Evolutionary conservation across 2,329 filamentous ascomycete genomes (phyloP).

Genomic region (Lecanicillium sp.): DNA sequence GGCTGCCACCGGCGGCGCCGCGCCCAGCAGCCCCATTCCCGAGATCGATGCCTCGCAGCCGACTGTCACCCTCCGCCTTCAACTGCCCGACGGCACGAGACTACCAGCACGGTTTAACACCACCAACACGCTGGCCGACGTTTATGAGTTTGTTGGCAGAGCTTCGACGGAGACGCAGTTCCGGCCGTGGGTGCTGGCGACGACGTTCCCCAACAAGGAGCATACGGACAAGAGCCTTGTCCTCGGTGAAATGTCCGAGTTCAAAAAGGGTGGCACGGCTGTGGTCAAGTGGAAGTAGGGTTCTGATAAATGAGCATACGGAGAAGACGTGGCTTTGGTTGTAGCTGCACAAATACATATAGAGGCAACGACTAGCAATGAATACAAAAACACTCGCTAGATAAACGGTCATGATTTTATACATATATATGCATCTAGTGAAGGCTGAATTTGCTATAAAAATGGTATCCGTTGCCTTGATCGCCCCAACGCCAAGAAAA

Average conservation of each 20-base stretch:
- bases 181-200: conserved; percentile 69
- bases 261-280: conserved; percentile 59
- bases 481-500: conserved; percentile 9
- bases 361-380: too few relatives aligned
- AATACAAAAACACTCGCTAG: too few relatives aligned
- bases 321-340: neutral
- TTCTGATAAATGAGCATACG: neutral
- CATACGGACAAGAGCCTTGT: conserved; percentile 59
- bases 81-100: conserved; percentile 70
- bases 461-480: conserved; percentile 9
- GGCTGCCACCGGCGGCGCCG: neutral
- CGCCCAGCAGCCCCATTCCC: conserved; percentile 24
- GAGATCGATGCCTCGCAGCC: conserved; percentile 60
- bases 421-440: too few relatives aligned
- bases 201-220: conserved; percentile 78
- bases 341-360: too few relatives aligned
- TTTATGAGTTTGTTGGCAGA: conserved; percentile 69
- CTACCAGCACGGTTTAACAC: conserved; percentile 78
- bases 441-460: neutral
- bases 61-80: conserved; percentile 65
- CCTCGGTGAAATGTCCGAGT: conserved; percentile 56
- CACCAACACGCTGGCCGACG: conserved; percentile 67
- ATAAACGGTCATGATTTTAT: too few relatives aligned
- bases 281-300: conserved; percentile 53
- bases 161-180: conserved; percentile 50